Conservation (phyloP, 2,329 filamentous ascomycete genomes). For the Ophiostoma himal-ulmi region DNA sequence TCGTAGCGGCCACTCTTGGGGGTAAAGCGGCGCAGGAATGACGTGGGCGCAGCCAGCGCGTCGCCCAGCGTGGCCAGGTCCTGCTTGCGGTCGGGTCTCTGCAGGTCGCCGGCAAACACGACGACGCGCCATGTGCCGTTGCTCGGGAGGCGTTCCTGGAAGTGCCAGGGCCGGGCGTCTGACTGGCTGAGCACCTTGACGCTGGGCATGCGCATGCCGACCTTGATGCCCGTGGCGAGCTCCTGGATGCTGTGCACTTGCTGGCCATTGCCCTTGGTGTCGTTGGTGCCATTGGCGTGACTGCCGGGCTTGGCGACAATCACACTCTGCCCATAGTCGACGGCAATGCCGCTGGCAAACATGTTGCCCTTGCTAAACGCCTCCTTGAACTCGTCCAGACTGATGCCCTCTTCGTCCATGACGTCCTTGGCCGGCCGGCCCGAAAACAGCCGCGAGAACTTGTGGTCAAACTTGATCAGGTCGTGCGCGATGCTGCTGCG, state of each 20-base stretch:
- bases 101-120: constrained; percentile 54
- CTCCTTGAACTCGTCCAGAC: constrained; percentile 57
- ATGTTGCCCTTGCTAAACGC: constrained; percentile 34
- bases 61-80: constrained; percentile 27
- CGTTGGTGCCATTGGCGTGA: constrained; percentile 24
- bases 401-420: constrained; percentile 55
- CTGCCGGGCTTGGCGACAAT: constrained; percentile 37
- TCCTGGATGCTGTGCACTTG: not conserved
- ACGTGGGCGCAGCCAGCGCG: constrained; percentile 5
- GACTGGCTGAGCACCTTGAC: constrained; percentile 56
- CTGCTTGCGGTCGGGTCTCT: constrained; percentile 33
- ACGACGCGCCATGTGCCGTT: constrained; percentile 54
- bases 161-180: constrained; percentile 50
- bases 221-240: constrained; percentile 26
- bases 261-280: constrained; percentile 46
- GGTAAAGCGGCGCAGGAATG: constrained; percentile 19
- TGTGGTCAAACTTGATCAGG: constrained; percentile 59
- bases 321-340: constrained; percentile 52
- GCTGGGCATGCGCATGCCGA: constrained; percentile 55
- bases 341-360: constrained; percentile 55
- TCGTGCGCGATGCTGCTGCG: constrained; percentile 57
- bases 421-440: constrained; percentile 53
- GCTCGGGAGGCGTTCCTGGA: constrained; percentile 49
- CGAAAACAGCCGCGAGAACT: constrained; percentile 52
- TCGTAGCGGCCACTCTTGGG: constrained; percentile 18